Evolutionary conservation across 495 filamentous ascomycete genomes (phyloP), one percentile per base, ranked within the genome.

Genomic region (Neurospora hispaniola): DNA sequence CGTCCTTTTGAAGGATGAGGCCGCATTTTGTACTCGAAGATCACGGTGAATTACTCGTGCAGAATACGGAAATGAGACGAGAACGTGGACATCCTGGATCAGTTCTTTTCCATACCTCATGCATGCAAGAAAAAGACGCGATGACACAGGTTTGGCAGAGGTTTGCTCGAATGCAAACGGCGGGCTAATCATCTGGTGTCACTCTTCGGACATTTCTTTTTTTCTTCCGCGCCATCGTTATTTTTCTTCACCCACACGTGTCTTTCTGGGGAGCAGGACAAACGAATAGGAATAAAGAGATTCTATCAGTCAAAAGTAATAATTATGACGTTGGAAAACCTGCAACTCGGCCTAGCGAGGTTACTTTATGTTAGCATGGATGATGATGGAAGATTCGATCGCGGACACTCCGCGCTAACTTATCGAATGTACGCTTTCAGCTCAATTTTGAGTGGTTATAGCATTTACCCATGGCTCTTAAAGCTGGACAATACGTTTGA

Each of bases 351-450:
- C 11, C 46, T 23, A 20, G 20, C 12, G 46, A 54, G 23, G 46
- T 23, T 27, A 38, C 35, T 6, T 4, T 4, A 12, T 27, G 20
- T 12, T 23, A 23, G 12, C 43, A n/a, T 9, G 18, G n/a, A 46
- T 46, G 7, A 54, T 14, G 4, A 12, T 54, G 20, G n/a, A 10
- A 5, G 6, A 27, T 27, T 20, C 20, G 10, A 23, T 20, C 2
- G 46, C 5, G 20, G 46, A 54, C 46, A 0, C 79, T 84, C 27
- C 71, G 5, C 46, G 20, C 2, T 14, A 54, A 54, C 10, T 5
- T 23, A 14, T 23, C 46, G 20, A 23, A 5, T 54, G 23, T 6
- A 5, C 20, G 0, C 12, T 12, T 23, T 54, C 2, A 23, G 46
- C 46, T 54, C 46, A 27, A 6, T 11, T 12, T 27, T 4, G 20